Evolutionary conservation across 2,329 filamentous ascomycete species (phyloP).

Genomic region (Coniochaeta sp.): DNA sequence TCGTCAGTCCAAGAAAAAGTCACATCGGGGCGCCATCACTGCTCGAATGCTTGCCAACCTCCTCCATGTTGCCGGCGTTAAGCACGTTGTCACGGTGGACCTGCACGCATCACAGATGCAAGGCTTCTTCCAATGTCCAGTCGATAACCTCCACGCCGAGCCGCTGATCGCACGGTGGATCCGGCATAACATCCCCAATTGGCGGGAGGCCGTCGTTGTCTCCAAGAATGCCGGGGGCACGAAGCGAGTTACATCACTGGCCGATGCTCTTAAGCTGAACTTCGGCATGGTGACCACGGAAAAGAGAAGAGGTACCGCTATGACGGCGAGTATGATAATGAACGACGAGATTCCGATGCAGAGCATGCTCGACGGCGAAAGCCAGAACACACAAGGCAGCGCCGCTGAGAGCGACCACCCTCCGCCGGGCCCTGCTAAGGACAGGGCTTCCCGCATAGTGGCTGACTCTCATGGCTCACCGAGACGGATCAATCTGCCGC

Average conservation of each 20-base stretch:
- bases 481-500: slow-evolving; percentile 22
- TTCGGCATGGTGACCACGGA: slow-evolving; percentile 95
- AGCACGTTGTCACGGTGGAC: slow-evolving; percentile 96
- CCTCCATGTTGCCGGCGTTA: slow-evolving; percentile 85
- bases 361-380: slow-evolving; percentile 27
- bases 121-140: slow-evolving; percentile 95
- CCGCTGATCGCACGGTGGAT: slow-evolving; percentile 96
- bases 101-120: slow-evolving; percentile 98
- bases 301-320: slow-evolving; percentile 55
- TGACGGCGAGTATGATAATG: slow-evolving; percentile 75
- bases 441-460: slow-evolving; percentile 21
- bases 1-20: slow-evolving; percentile 98
- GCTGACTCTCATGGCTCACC: slow-evolving; percentile 38
- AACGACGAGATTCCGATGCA: slow-evolving; percentile 50
- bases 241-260: slow-evolving; percentile 91
- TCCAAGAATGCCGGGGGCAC: slow-evolving; percentile 98
- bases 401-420: slow-evolving; percentile 15
- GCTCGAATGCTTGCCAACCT: slow-evolving; percentile 96
- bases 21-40: slow-evolving; percentile 90
- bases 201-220: slow-evolving; percentile 89
- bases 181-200: slow-evolving; percentile 75
- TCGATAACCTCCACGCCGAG: slow-evolving; percentile 95
- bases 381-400: slow-evolving; percentile 10
- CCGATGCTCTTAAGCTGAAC: slow-evolving; percentile 92
- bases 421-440: slow-evolving; percentile 15